These are phyloP conservation scores for Echium plantagineum DNA, from an alignment of 257 asterid species.

Conservation along the genomic window DNA sequence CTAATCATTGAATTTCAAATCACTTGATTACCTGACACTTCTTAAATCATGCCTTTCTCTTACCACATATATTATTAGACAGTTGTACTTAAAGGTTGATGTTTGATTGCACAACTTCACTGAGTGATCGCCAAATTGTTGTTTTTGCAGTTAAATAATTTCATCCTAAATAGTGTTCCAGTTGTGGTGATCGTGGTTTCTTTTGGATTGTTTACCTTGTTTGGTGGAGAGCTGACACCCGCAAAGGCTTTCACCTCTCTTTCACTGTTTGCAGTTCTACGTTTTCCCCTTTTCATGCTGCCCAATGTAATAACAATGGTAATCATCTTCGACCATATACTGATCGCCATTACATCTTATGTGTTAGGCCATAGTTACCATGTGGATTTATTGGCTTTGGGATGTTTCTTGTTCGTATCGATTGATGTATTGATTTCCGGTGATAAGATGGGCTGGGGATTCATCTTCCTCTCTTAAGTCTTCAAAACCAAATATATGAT, in stretches of 20 bases:
- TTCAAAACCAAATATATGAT: too few relatives aligned
- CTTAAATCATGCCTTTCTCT: not conserved
- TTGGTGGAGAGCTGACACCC: conserved; percentile 94
- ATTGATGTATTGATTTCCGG: too few relatives aligned
- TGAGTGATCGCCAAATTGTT: conserved; percentile 4
- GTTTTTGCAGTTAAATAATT: conserved; percentile 65
- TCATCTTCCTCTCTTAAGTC: too few relatives aligned
- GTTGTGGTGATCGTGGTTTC: conserved; percentile 85
- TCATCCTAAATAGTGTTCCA: conserved; percentile 79
- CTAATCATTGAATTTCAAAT: too few relatives aligned
- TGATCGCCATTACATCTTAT: not conserved
- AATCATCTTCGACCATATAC: conserved; percentile 4
- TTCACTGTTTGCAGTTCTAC: conserved; percentile 80
- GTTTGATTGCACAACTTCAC: conserved; percentile 4
- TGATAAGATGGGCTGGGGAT: too few relatives aligned
- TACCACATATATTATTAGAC: not conserved
- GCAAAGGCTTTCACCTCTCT: conserved; percentile 95
- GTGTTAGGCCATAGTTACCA: too few relatives aligned
- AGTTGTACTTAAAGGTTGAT: not conserved
- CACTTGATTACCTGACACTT: too few relatives aligned
- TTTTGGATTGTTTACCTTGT: conserved; percentile 67
- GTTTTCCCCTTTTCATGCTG: conserved; percentile 92
- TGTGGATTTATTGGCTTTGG: too few relatives aligned
- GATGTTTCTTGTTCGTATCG: too few relatives aligned
- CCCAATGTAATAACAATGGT: conserved; percentile 90